Conservation (phyloP, 371 early-diverging fungal genomes). For the Dipsacomyces acuminosporus region DNA sequence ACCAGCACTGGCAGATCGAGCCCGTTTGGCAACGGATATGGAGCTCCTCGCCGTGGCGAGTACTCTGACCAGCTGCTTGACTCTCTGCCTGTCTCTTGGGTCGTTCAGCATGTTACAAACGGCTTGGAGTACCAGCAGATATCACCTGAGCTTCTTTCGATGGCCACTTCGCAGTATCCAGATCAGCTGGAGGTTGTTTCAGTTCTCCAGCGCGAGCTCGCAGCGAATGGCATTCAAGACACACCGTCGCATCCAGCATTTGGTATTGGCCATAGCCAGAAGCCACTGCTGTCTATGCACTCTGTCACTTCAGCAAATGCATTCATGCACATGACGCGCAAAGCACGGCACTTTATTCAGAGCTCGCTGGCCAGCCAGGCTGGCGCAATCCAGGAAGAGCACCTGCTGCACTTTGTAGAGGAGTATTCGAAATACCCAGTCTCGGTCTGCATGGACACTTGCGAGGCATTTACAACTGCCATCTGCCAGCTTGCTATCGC, state of each 20-base stretch:
- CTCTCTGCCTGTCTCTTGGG: conserved; percentile 46
- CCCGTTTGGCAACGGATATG: conserved; percentile 1
- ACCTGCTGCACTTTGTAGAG: conserved; percentile 9
- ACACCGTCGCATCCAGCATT: not conserved
- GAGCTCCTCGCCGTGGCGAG: conserved; percentile 24
- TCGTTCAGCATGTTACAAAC: conserved; percentile 42
- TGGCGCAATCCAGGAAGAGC: not conserved
- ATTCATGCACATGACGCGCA: not conserved
- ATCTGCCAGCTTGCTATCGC: conserved; percentile 19
- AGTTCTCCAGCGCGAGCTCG: conserved; percentile 30
- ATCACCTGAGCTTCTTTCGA: conserved; percentile 49
- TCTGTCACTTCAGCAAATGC: too few species aligned
- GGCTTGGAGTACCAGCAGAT: conserved; percentile 33
- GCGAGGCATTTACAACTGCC: conserved; percentile 16
- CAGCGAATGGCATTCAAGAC: not conserved
- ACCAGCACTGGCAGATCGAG: conserved; percentile 7
- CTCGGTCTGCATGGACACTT: conserved; percentile 31
- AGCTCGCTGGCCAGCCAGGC: not conserved
- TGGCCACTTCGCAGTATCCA: conserved; percentile 50
- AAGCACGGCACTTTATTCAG: not conserved
- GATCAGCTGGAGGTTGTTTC: conserved; percentile 46
- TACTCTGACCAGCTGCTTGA: conserved; percentile 49
- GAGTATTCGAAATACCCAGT: conserved; percentile 13
- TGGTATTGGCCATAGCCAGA: too few species aligned
- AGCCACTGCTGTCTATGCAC: too few species aligned